Percentiles rank a stretch among this genome's conserved stretches.
phyloP scores from a whole-genome alignment of 352 stramenopile genomes.

The Pythium dissotocum region DNA sequence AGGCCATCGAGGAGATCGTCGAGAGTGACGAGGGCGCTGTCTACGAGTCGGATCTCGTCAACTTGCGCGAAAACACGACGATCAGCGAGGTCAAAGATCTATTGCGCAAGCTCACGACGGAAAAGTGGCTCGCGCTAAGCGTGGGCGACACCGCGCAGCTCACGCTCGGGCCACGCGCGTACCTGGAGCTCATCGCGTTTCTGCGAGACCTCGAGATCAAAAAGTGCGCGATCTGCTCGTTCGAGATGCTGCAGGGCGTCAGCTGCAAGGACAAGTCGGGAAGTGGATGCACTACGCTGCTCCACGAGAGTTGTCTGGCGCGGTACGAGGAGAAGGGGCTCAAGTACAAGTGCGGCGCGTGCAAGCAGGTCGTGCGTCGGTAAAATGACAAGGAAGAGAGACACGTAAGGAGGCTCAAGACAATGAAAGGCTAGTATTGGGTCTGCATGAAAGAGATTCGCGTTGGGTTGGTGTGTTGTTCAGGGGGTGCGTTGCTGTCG shows the following conservation, averaged over 20 bases:
- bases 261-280: constrained; percentile 33
- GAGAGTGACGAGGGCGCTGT: constrained; percentile 71
- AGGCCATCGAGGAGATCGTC: constrained; percentile 79
- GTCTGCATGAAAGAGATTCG: no score
- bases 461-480: no score
- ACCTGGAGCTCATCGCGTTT: constrained; percentile 74
- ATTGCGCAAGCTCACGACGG: constrained; percentile 56
- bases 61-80: constrained; percentile 67
- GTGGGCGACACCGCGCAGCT: constrained; percentile 39
- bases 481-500: no score
- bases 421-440: no score
- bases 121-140: constrained; percentile 72
- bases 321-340: constrained; percentile 63
- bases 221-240: constrained; percentile 79
- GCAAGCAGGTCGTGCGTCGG: constrained; percentile 43
- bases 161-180: constrained; percentile 68
- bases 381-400: constrained; percentile 17
- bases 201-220: constrained; percentile 73
- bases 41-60: constrained; percentile 66
- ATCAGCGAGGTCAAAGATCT: constrained; percentile 69
- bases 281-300: constrained; percentile 39
- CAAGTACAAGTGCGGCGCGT: constrained; percentile 59
- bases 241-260: constrained; percentile 69
- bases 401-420: no score
- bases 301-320: constrained; percentile 61